phyloP scores from a whole-genome alignment of 2,329 filamentous ascomycete species.

The Sporothrix inflata region DNA sequence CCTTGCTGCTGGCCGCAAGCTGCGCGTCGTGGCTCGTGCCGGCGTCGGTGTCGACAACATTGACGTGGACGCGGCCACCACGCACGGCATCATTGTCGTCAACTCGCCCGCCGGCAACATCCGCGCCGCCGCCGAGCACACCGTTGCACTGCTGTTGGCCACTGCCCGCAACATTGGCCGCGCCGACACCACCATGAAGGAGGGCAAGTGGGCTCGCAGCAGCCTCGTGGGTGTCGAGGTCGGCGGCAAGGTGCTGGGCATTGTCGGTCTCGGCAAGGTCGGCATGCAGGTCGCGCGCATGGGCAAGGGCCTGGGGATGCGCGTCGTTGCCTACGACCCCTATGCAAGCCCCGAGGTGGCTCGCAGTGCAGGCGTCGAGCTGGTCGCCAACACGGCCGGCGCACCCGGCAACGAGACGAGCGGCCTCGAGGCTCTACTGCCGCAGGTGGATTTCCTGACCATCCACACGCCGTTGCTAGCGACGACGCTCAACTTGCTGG shows the following conservation, averaged over 20 bases:
- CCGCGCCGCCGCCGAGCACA: constrained; percentile 78
- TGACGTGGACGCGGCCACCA: constrained; percentile 71
- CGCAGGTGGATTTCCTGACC: constrained; percentile 73
- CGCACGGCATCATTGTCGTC: constrained; percentile 75
- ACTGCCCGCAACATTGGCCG: constrained; percentile 74
- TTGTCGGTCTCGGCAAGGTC: constrained; percentile 82
- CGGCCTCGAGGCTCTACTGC: constrained; percentile 63
- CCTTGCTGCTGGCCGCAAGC: constrained; percentile 65
- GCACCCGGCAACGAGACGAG: constrained; percentile 32
- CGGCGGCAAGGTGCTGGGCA: constrained; percentile 73
- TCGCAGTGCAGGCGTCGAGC: constrained; percentile 65
- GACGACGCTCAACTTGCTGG: constrained; percentile 74
- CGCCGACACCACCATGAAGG: constrained; percentile 69
- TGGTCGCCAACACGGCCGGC: constrained; percentile 45
- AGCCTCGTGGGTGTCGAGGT: constrained; percentile 77
- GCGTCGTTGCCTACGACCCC: constrained; percentile 73
- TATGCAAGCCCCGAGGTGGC: constrained; percentile 77
- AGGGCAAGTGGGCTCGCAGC: constrained; percentile 75
- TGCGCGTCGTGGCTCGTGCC: constrained; percentile 78
- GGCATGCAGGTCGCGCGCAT: constrained; percentile 80
- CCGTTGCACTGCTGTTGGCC: constrained; percentile 72
- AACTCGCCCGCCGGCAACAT: constrained; percentile 82
- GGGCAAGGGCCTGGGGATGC: constrained; percentile 77
- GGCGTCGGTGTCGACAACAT: constrained; percentile 86
- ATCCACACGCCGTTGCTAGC: constrained; percentile 81